Evolutionary conservation across 371 early-diverging fungal genomes (phyloP).

Genomic region (Chytridium lagenaria): DNA sequence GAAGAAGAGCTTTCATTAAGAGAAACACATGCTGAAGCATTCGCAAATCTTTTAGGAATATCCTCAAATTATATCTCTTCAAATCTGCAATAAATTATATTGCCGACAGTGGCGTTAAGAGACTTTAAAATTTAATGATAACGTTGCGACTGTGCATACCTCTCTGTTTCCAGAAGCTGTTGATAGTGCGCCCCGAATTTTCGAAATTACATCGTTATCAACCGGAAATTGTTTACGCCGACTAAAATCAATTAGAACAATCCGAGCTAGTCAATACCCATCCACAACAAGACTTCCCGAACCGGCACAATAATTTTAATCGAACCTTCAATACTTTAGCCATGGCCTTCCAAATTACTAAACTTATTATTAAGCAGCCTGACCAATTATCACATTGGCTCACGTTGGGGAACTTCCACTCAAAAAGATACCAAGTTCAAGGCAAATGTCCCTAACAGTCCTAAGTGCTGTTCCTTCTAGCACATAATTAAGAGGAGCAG

Average conservation of each 20-base stretch:
- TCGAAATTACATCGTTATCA: too few relatives aligned
- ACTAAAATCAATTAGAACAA: too few relatives aligned
- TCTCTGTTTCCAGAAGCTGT: too few relatives aligned
- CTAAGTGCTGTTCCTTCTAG: not conserved
- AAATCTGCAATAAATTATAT: too few relatives aligned
- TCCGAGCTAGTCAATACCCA: not conserved
- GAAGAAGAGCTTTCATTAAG: not conserved
- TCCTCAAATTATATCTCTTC: not conserved
- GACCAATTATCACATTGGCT: not conserved
- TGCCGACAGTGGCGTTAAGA: too few relatives aligned
- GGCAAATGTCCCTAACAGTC: not conserved
- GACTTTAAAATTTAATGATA: too few relatives aligned
- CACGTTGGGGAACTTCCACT: not conserved
- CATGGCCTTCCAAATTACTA: not conserved
- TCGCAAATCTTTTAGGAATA: not conserved
- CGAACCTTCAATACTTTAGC: not conserved
- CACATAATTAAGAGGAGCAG: not conserved
- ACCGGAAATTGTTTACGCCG: too few relatives aligned
- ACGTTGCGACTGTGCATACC: too few relatives aligned
- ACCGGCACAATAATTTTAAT: not conserved
- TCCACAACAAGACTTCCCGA: not conserved
- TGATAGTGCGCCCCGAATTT: too few relatives aligned
- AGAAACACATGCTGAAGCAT: not conserved
- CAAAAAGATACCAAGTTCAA: not conserved
- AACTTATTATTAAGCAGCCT: not conserved